Evolutionary conservation across 2,329 filamentous ascomycete species (phyloP).

Genomic region (Scolecobasidium constrictum): DNA sequence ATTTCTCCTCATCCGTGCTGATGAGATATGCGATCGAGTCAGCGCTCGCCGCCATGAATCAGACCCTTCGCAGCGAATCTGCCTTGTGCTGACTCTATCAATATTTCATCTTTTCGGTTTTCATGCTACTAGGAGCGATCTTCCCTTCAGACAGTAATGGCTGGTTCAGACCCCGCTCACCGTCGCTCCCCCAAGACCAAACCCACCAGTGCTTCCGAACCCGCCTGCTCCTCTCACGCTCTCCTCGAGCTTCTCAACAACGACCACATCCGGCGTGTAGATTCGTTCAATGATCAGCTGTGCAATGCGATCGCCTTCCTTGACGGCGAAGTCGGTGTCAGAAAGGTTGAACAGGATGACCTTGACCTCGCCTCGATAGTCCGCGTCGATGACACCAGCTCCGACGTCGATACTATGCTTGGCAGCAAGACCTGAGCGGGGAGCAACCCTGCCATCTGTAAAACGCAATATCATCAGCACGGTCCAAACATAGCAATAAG

Average conservation of each 20-base stretch:
- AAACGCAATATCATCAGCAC: background rate
- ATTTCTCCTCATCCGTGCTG: background rate
- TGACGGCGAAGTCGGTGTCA: constrained; percentile 69
- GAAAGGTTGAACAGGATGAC: constrained; percentile 90
- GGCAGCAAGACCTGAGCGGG: constrained; percentile 77
- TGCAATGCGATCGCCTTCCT: constrained; percentile 80
- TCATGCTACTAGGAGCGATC: no score
- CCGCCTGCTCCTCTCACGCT: constrained; percentile 85
- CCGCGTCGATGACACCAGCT: constrained; percentile 93
- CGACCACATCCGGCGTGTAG: constrained; percentile 82
- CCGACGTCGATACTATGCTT: constrained; percentile 97
- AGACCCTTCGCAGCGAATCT: no score
- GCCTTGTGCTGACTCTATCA: no score
- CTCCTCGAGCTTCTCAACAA: constrained; percentile 78
- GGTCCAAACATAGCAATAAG: background rate
- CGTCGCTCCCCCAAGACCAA: constrained; percentile 15
- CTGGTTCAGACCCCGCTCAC: background rate
- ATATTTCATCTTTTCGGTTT: no score
- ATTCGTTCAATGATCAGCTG: constrained; percentile 94
- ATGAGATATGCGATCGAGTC: background rate
- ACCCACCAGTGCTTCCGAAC: constrained; percentile 74
- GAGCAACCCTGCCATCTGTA: constrained; percentile 77
- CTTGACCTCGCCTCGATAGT: constrained; percentile 91
- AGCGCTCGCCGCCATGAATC: background rate
- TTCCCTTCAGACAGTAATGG: no score